Evolutionary conservation across 2,329 filamentous ascomycete genomes (phyloP).

Genomic region (Colletotrichum sp.): DNA sequence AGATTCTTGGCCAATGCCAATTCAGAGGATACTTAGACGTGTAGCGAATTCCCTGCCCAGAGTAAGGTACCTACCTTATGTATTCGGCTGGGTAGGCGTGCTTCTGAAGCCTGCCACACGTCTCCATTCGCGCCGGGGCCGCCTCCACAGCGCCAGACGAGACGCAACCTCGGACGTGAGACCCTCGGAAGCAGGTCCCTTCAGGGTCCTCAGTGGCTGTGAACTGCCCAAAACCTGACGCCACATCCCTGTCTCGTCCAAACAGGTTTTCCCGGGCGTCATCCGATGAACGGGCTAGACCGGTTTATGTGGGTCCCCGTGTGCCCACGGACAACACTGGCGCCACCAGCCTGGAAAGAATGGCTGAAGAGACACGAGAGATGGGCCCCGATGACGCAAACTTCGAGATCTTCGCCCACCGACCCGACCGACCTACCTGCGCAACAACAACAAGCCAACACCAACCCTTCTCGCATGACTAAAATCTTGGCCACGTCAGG

Average conservation of each 20-base stretch:
- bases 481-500: constrained; percentile 19
- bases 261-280: constrained; percentile 16
- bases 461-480: constrained; percentile 7
- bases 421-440: background rate
- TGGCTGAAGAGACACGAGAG: background rate
- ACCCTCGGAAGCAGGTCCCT: constrained; percentile 6
- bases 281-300: constrained; percentile 1
- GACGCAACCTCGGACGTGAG: background rate
- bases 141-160: background rate
- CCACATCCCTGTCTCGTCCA: constrained; percentile 3
- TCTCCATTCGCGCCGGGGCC: background rate
- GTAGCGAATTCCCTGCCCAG: background rate
- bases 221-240: background rate
- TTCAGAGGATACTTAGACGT: background rate
- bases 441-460: background rate
- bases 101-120: too few relatives aligned
- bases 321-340: background rate
- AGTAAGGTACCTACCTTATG: too few relatives aligned
- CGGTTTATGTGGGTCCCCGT: background rate
- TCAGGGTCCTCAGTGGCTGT: constrained; percentile 12
- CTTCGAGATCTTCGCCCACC: background rate
- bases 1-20: background rate
- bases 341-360: background rate
- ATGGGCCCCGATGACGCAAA: constrained; percentile 18
- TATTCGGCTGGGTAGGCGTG: too few relatives aligned